Evolutionary conservation across 306 rosid species (phyloP), one percentile per base, ranked within the genome.

Genomic region (Sechiopsis laciniata): DNA sequence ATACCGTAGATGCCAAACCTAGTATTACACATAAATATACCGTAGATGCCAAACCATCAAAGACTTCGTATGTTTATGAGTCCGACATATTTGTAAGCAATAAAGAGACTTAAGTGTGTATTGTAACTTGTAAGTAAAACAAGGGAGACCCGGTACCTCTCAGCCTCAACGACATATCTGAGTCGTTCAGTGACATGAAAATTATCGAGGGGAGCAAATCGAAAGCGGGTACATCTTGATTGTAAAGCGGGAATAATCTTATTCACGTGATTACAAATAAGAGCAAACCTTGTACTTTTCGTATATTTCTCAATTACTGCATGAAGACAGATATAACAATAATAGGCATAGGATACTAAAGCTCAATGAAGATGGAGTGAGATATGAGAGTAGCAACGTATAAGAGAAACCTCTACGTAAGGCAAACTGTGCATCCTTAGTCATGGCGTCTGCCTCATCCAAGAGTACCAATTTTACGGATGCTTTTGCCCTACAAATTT

Each of bases 361-460:
- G 63, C 52, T 54, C 42, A 7, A 35, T 3, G 40, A 78, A 51
- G 22, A 29, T 14, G 59, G 37, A 32, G 37, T 32, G 37, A 55
- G 56, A 69, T 55, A 7, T 14, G 42, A 69, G 74, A 11, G 37
- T 7, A 21, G 12, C 40, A 13, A 51, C 35, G 7, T 22, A 22
- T 24, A 22, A 69, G 46, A 69, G 7, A 50, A 22, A 95, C 99
- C 99, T 87, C 97, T 89, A 65, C 99, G 88, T 77, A 95, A 77
- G 73, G 97, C 97, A 86, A 87, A 95, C 62, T 95, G 97, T 66
- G 97, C 99, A 78, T 95, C 97, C 85, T 89, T 95, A 56, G 97
- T 95, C 97, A 95, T 95, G 51, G 99, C 99, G 82, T 95, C 99
- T 0, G 99, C 99, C 84, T 91, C 95, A 78, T 89, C 99, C 76